A percentile compares a stretch with the other conserved stretches of the same genome.
Conservation (phyloP, 2,329 filamentous ascomycete genomes). For the Venturia asperata region DNA sequence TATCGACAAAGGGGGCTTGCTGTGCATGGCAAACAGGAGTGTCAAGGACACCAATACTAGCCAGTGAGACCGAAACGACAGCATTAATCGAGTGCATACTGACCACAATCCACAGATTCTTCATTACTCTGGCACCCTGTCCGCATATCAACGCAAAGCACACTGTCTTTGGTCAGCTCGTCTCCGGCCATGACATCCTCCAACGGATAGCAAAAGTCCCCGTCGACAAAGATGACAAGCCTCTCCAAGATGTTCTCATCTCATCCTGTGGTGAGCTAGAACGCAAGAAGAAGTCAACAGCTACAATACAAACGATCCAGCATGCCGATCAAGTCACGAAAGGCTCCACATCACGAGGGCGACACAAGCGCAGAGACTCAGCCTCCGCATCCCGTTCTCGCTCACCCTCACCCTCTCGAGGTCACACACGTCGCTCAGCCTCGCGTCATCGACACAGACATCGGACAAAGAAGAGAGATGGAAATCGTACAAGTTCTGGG, state of each 20-base stretch:
- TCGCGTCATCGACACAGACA: conserved; percentile 27
- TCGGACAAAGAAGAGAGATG: conserved; percentile 28
- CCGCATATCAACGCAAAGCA: conserved; percentile 37
- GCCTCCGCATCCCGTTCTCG: conserved; percentile 15
- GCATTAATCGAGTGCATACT: neutral
- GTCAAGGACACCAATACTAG: conserved; percentile 37
- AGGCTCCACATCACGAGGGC: conserved; percentile 19
- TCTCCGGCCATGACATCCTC: conserved; percentile 33
- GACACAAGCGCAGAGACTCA: conserved; percentile 20
- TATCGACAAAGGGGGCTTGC: conserved; percentile 34
- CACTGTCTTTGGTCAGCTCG: conserved; percentile 36
- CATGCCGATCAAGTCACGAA: conserved; percentile 17
- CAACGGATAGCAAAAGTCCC: conserved; percentile 31
- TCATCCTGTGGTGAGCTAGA: conserved; percentile 36
- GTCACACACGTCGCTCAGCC: conserved; percentile 24
- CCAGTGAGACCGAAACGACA: conserved; percentile 27
- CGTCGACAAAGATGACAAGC: conserved; percentile 34
- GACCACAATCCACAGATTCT: conserved; percentile 28
- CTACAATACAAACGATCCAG: conserved; percentile 15
- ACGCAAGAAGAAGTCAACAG: conserved; percentile 26
- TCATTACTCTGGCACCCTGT: conserved; percentile 36
- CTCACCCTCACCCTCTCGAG: conserved; percentile 27
- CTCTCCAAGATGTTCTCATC: conserved; percentile 32
- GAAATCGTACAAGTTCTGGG: conserved; percentile 25
- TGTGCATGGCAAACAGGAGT: conserved; percentile 36